A percentile compares a stretch with the other conserved stretches of the same genome.
Evolutionary conservation across 202 grass and related monocot species (phyloP).

Genomic region (Digitaria exilis): DNA sequence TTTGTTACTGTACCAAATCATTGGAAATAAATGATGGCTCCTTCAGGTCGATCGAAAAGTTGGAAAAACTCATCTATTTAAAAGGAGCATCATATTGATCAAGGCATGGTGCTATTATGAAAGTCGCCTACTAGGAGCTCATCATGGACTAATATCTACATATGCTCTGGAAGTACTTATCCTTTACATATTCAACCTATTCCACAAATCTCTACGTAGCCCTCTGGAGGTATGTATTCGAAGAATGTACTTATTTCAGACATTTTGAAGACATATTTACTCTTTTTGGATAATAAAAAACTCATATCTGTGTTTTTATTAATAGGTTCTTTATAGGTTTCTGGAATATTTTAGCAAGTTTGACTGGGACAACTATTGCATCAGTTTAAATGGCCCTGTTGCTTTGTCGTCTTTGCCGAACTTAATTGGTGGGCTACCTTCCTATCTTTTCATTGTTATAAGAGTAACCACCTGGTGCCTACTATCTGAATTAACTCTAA

Average conservation of each 20-base stretch:
- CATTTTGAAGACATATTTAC: slow-evolving; percentile 14
- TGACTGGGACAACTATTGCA: slow-evolving; percentile 89
- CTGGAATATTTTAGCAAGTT: slow-evolving; percentile 98
- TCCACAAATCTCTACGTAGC: slow-evolving; percentile 66
- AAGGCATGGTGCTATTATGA: slow-evolving; percentile 99
- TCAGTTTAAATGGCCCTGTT: slow-evolving; percentile 85
- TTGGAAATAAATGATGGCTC: slow-evolving; percentile 27
- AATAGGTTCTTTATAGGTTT: slow-evolving; percentile 96
- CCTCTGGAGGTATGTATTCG: slow-evolving; percentile 70
- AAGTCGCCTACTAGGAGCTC: slow-evolving; percentile 90
- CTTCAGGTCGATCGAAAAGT: slow-evolving; percentile 72
- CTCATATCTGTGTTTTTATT: slow-evolving; percentile 31
- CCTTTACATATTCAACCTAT: slow-evolving; percentile 87
- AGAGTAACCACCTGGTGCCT: slow-evolving; percentile 9
- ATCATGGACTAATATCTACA: slow-evolving; percentile 96
- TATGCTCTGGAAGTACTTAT: slow-evolving; percentile 88
- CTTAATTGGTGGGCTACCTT: slow-evolving; percentile 57
- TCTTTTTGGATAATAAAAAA: slow-evolving; percentile 31
- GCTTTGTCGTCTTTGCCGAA: slow-evolving; percentile 77
- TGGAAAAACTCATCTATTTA: slow-evolving; percentile 82
- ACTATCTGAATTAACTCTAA: slow-evolving; percentile 25
- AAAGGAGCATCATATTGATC: slow-evolving; percentile 92
- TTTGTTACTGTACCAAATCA: slow-evolving; percentile 19
- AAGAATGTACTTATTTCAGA: slow-evolving; percentile 14
- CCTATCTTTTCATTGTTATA: slow-evolving; percentile 24